These are phyloP conservation scores for Backusella psychrophila DNA, from an alignment of 192 early-diverging fungal genomes.

Conservation along the genomic window DNA sequence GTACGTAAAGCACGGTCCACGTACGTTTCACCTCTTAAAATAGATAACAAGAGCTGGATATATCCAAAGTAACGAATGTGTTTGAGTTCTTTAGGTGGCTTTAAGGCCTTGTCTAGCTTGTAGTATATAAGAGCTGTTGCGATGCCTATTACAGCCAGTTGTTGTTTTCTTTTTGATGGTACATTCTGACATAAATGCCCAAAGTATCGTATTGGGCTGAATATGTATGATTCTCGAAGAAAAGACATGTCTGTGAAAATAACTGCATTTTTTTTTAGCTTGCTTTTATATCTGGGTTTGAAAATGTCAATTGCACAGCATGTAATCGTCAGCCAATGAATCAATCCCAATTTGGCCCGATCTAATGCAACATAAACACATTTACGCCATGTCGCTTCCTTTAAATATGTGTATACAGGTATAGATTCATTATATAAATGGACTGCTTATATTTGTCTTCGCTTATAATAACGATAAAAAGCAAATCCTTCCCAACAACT, in stretches of 20 bases:
- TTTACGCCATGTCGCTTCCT: too few relatives aligned
- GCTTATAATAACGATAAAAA: too few relatives aligned
- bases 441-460: too few relatives aligned
- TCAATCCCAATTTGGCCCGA: too few relatives aligned
- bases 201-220: not conserved
- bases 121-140: not conserved
- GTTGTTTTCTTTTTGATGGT: not conserved
- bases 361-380: too few relatives aligned
- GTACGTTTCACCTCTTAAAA: not conserved
- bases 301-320: not conserved
- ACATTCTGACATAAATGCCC: not conserved
- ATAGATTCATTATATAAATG: too few relatives aligned
- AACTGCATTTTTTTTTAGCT: not conserved
- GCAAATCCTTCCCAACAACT: too few relatives aligned
- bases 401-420: too few relatives aligned
- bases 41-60: not conserved
- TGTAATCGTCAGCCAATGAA: too few relatives aligned
- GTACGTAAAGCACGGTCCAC: not conserved
- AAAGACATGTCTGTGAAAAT: not conserved
- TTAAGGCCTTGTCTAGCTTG: not conserved
- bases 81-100: not conserved
- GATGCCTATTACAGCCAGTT: not conserved
- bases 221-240: not conserved
- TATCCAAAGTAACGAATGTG: not conserved
- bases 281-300: not conserved